A percentile compares a stretch with the other conserved stretches of the same genome.
phyloP scores from a whole-genome alignment of 208 protist species.

The Acanthamoeba royreba region DNA sequence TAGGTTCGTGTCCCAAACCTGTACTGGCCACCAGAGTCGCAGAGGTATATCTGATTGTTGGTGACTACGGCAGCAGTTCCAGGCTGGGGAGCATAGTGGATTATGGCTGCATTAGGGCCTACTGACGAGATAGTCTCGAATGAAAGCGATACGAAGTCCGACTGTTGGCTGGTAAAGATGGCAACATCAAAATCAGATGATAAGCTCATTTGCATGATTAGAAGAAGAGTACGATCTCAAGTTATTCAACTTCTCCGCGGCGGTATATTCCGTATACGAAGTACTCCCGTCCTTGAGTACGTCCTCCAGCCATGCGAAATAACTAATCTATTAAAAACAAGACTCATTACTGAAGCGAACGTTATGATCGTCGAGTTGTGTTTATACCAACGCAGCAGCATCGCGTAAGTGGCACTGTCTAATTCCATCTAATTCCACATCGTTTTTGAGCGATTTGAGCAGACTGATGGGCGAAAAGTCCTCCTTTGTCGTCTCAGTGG shows the following conservation, averaged over 20 bases:
- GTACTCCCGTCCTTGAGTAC: neutral
- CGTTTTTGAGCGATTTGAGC: conserved; percentile 90
- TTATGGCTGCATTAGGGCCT: conserved; percentile 91
- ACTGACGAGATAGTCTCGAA: conserved; percentile 91
- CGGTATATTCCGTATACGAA: conserved; percentile 86
- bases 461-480: conserved; percentile 56
- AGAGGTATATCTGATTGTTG: conserved; percentile 86
- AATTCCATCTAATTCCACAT: conserved; percentile 88
- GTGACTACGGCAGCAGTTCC: conserved; percentile 75
- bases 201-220: conserved; percentile 53
- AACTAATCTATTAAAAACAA: too few species aligned
- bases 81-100: conserved; percentile 90
- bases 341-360: too few species aligned
- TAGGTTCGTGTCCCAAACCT: too few species aligned
- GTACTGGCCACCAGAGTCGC: conserved; percentile 94
- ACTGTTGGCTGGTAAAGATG: conserved; percentile 40
- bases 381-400: conserved; percentile 88
- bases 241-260: conserved; percentile 79
- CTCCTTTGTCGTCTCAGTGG: neutral
- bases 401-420: conserved; percentile 90
- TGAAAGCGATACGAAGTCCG: conserved; percentile 86
- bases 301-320: conserved; percentile 87
- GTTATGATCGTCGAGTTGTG: too few species aligned
- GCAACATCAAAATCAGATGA: too few species aligned
- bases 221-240: conserved; percentile 70